Conservation (phyloP, 139 green algal species). For the Micractinium conductrix region DNA sequence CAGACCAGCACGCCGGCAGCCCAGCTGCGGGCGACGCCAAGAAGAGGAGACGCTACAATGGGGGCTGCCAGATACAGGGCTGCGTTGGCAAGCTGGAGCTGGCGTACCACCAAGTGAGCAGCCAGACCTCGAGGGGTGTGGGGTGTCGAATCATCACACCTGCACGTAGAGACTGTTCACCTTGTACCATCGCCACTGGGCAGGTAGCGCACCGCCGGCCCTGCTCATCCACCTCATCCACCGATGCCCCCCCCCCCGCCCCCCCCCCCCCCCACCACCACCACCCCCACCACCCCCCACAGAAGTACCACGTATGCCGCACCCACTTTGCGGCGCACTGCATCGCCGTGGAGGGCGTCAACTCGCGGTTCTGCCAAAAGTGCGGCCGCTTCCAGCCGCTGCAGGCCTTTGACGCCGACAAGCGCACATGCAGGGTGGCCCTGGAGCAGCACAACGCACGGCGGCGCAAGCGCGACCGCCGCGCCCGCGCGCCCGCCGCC, state of each 20-base stretch:
- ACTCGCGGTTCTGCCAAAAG: neutral
- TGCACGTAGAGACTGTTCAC: too few species aligned
- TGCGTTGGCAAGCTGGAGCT: neutral
- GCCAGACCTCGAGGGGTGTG: too few species aligned
- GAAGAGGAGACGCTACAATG: too few species aligned
- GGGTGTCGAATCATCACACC: too few species aligned
- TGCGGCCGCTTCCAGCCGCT: neutral
- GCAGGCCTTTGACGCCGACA: neutral
- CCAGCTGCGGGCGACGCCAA: too few species aligned
- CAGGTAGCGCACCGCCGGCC: too few species aligned
- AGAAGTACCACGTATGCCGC: slow-evolving; percentile 4
- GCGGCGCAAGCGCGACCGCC: neutral
- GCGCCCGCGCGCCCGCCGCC: neutral
- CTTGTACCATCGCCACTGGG: too few species aligned
- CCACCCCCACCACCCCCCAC: neutral
- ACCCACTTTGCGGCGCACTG: neutral
- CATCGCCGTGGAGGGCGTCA: neutral
- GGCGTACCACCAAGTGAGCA: neutral
- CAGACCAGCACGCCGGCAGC: too few species aligned
- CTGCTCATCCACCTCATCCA: too few species aligned
- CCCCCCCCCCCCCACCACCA: neutral
- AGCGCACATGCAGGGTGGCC: slow-evolving; percentile 15
- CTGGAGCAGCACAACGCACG: slow-evolving; percentile 11
- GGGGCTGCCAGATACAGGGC: neutral
- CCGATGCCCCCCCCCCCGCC: neutral